Conservation (phyloP, 805 yeast genomes). For the Candida sonorensis region DNA sequence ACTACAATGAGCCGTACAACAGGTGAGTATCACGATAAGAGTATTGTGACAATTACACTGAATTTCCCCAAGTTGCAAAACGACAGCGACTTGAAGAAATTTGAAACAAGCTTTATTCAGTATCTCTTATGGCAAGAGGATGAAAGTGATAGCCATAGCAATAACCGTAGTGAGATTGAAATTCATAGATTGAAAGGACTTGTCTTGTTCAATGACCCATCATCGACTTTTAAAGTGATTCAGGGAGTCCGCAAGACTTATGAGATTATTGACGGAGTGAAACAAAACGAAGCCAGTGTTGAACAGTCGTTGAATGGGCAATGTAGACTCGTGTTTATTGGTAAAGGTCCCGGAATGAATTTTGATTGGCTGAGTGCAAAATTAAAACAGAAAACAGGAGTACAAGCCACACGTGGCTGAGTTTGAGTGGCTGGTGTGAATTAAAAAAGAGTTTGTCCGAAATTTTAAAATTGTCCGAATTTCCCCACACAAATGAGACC, state of each 20-base stretch:
- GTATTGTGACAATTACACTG: slow-evolving; percentile 48
- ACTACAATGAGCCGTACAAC: not conserved
- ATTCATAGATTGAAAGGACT: slow-evolving; percentile 82
- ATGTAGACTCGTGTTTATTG: slow-evolving; percentile 28
- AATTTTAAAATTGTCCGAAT: no score
- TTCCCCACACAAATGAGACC: no score
- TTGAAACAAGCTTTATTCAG: slow-evolving; percentile 67
- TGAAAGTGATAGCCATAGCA: no score
- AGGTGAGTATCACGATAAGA: slow-evolving; percentile 38
- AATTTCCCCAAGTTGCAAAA: slow-evolving; percentile 34
- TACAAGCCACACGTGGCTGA: slow-evolving; percentile 1
- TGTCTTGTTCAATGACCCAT: slow-evolving; percentile 33
- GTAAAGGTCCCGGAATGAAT: slow-evolving; percentile 16
- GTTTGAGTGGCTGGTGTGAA: no score
- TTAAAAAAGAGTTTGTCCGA: no score
- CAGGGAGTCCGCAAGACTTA: slow-evolving; percentile 95
- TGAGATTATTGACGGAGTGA: slow-evolving; percentile 62
- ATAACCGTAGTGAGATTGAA: slow-evolving; percentile 47
- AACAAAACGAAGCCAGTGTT: no score
- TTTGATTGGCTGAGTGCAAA: slow-evolving; percentile 3
- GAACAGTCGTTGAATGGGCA: no score
- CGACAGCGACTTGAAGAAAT: slow-evolving; percentile 31
- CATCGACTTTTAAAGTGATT: slow-evolving; percentile 59
- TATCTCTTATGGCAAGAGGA: slow-evolving; percentile 66
- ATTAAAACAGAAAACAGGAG: slow-evolving; percentile 6